Base-by-base conservation (phyloP, 495 filamentous ascomycete genomes). In the Daldinia vernicosa region DNA sequence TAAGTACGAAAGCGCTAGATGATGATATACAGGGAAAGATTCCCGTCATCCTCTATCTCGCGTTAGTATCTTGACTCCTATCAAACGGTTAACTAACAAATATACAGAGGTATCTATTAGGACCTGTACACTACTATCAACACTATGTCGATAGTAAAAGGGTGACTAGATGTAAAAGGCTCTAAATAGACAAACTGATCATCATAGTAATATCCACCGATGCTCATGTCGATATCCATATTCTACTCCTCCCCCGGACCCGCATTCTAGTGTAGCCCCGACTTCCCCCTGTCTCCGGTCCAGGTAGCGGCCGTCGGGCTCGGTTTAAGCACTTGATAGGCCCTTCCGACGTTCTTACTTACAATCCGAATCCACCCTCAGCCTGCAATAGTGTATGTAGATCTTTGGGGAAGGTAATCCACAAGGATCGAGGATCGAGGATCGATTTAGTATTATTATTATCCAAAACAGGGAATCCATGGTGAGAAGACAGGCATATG, bases 221-320 rank as follows among this genome's bases (percentile, higher is more conserved):
- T 27, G 4, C 45, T 14, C 40, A 28, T 58, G 6, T 56, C 62
- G 57, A 26, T 63, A 66, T 63, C 59, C 62, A 71, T 53, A 71
- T 50, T 32, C 28, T 60, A 50, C 70, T 63, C 63, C 70, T 67
- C 69, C 64, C 70, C 70, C 70, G 65, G 70, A 65, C 65, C 70
- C 70, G 50, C 61, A 67, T 17, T 60, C 26, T 57, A 27, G 43
- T 28, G n/a, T 43, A 2, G 6, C 69, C 47, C 60, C 69, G 37
- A 28, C 30, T 68, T 65, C 69, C 64, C 69, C 64, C 68, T 63
- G 47, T 58, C 30, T 68, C 60, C 39, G 51, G 33, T 14, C 5
- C 35, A 28, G 6, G 14, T n/a, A 50, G 50, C 59, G 39, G 60
- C 47, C 37, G 64, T 45, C 27, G 64, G 64, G 50, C 35, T 68